phyloP scores from a whole-genome alignment of 2,329 filamentous ascomycete species.

The Leptodontidium sp. region DNA sequence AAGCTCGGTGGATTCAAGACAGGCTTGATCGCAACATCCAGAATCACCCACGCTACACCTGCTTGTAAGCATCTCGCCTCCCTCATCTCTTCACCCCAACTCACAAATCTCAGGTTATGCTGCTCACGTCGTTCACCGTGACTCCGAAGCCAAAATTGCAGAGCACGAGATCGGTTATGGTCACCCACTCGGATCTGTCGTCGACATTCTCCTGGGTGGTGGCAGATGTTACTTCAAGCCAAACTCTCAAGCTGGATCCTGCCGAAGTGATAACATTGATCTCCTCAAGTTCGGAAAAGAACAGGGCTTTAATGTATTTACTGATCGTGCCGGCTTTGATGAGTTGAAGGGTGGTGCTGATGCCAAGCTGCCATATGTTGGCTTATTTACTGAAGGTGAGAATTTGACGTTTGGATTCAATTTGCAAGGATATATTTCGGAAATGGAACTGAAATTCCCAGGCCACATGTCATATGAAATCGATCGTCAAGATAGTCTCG shows the following conservation, averaged over 20 bases:
- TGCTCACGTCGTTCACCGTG: slow-evolving; percentile 15
- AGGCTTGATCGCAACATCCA: slow-evolving; percentile 13
- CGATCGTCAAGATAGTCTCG: neutral
- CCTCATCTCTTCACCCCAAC: neutral
- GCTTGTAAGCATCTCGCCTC: neutral
- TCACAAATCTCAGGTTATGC: slow-evolving; percentile 10
- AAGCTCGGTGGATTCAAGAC: slow-evolving; percentile 21
- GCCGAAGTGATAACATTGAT: slow-evolving; percentile 18
- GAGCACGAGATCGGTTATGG: slow-evolving; percentile 19
- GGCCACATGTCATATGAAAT: slow-evolving; percentile 25
- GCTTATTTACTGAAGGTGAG: slow-evolving; percentile 16
- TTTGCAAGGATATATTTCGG: neutral
- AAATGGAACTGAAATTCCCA: neutral
- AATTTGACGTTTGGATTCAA: too few species aligned
- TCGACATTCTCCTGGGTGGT: slow-evolving; percentile 19
- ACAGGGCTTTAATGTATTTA: slow-evolving; percentile 17
- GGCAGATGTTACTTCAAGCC: slow-evolving; percentile 22
- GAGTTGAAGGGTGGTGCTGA: slow-evolving; percentile 11
- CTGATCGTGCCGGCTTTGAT: slow-evolving; percentile 20
- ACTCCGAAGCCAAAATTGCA: slow-evolving; percentile 22
- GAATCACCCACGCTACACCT: slow-evolving; percentile 24
- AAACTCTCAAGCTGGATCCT: neutral
- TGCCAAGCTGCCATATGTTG: slow-evolving; percentile 16
- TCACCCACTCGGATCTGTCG: slow-evolving; percentile 13
- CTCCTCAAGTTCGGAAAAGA: slow-evolving; percentile 14